These are phyloP conservation scores for Fusarium ramigenum DNA, from an alignment of 2,329 filamentous ascomycete genomes.

Conservation along the genomic window DNA sequence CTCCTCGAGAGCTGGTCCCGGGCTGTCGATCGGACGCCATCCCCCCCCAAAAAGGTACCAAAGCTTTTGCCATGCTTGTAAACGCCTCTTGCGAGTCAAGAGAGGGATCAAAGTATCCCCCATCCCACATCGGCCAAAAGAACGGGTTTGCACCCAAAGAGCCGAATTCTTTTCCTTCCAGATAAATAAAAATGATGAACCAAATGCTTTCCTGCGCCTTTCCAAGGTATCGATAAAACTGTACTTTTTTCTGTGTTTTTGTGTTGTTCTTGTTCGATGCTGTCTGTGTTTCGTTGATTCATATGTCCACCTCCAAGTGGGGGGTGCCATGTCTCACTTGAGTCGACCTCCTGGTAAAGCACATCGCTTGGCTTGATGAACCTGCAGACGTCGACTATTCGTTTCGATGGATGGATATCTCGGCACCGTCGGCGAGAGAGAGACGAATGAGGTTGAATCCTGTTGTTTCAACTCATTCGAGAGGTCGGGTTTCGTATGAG, in stretches of 20 bases:
- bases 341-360: slow-evolving; percentile 19
- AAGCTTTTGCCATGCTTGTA: not conserved
- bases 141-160: slow-evolving; percentile 42
- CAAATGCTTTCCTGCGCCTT: slow-evolving; percentile 27
- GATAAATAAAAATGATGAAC: not conserved
- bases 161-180: slow-evolving; percentile 37
- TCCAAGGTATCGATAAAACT: slow-evolving; percentile 23
- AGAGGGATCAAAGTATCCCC: not conserved
- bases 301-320: slow-evolving; percentile 17
- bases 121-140: slow-evolving; percentile 17
- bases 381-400: slow-evolving; percentile 16
- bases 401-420: not conserved
- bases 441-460: slow-evolving; percentile 2
- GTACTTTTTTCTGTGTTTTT: slow-evolving; percentile 29
- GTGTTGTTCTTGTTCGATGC: not conserved
- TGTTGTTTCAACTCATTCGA: slow-evolving; percentile 23
- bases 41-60: slow-evolving; percentile 24
- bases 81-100: slow-evolving; percentile 5
- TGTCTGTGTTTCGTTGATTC: slow-evolving; percentile 30
- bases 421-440: slow-evolving; percentile 9
- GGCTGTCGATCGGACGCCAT: slow-evolving; percentile 11
- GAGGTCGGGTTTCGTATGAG: slow-evolving; percentile 21
- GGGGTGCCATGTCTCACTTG: slow-evolving; percentile 31
- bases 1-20: not conserved
- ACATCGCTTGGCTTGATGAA: slow-evolving; percentile 11